Evolutionary conservation across 2,329 filamentous ascomycete genomes (phyloP).

Genomic region (Curvularia sp.): DNA sequence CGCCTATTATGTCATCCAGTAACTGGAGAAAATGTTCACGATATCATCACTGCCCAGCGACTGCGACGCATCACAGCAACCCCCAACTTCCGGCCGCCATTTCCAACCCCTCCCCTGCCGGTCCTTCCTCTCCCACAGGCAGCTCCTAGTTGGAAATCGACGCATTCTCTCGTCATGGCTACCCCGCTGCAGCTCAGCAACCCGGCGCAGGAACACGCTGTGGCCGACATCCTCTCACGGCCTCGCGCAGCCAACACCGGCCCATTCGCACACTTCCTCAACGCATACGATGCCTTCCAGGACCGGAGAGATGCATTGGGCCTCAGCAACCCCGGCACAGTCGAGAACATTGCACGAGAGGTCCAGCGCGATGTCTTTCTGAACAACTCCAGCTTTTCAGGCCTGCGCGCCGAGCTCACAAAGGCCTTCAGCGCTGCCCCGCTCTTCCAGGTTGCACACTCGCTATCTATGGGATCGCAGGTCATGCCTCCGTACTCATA

Average conservation of each 20-base stretch:
- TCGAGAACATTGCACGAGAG: slow-evolving; percentile 88
- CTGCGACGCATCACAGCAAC: slow-evolving; percentile 26
- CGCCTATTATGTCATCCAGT: slow-evolving; percentile 37
- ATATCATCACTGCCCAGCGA: slow-evolving; percentile 30
- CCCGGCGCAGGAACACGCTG: slow-evolving; percentile 42
- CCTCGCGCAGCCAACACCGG: slow-evolving; percentile 65
- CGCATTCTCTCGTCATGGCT: slow-evolving; percentile 29
- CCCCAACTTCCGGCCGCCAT: slow-evolving; percentile 21
- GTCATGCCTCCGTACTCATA: slow-evolving; percentile 94
- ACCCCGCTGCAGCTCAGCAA: slow-evolving; percentile 42
- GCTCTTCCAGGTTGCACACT: slow-evolving; percentile 96
- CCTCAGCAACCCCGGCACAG: slow-evolving; percentile 87
- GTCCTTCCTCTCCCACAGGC: slow-evolving; percentile 14
- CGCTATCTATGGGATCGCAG: slow-evolving; percentile 90
- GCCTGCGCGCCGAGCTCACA: slow-evolving; percentile 92
- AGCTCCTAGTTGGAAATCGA: slow-evolving; percentile 12
- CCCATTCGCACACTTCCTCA: slow-evolving; percentile 71
- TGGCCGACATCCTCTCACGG: slow-evolving; percentile 69
- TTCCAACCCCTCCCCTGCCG: slow-evolving; percentile 28
- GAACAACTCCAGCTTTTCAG: slow-evolving; percentile 96
- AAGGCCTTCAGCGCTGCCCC: slow-evolving; percentile 94
- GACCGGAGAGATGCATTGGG: slow-evolving; percentile 87
- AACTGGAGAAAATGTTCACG: slow-evolving; percentile 40
- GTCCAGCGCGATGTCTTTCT: slow-evolving; percentile 96
- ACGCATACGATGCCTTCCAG: slow-evolving; percentile 81